Percentiles rank a stretch among this genome's conserved stretches.
Evolutionary conservation across 805 yeast species (phyloP).

Genomic region (Cyberlindnera amylophila): DNA sequence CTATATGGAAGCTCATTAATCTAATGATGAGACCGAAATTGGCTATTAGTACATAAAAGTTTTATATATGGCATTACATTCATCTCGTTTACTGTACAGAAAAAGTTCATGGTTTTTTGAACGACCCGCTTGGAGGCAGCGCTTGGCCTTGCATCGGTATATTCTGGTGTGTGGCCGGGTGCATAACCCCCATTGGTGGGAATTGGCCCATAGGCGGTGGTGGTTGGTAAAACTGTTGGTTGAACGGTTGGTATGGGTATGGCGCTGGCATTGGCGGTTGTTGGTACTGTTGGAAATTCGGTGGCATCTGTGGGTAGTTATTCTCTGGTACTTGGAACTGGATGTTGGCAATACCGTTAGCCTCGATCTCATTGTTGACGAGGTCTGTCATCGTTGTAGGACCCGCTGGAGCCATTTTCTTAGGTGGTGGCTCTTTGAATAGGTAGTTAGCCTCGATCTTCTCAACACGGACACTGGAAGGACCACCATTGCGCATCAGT

Average conservation of each 20-base stretch:
- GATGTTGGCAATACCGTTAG: constrained; percentile 13
- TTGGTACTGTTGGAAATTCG: constrained; percentile 5
- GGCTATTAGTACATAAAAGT: not conserved
- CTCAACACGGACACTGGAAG: constrained; percentile 12
- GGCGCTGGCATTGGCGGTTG: constrained; percentile 9
- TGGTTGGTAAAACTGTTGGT: constrained; percentile 1
- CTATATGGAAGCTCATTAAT: too few relatives aligned
- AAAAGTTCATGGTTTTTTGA: constrained; percentile 1
- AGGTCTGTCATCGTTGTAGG: constrained; percentile 29
- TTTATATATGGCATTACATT: not conserved
- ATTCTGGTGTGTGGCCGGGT: not conserved
- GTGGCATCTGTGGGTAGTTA: too few relatives aligned
- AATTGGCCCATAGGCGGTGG: not conserved
- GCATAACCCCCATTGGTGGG: too few relatives aligned
- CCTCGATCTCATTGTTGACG: constrained; percentile 25
- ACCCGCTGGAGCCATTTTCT: constrained; percentile 5
- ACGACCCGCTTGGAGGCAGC: constrained; percentile 6
- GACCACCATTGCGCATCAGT: constrained; percentile 4
- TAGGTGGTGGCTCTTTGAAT: constrained; percentile 20
- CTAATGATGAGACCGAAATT: too few relatives aligned
- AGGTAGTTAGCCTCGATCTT: constrained; percentile 22
- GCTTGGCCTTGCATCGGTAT: not conserved
- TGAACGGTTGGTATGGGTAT: constrained; percentile 8
- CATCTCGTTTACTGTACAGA: not conserved
- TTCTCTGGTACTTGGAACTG: constrained; percentile 8